Percentiles rank a stretch among this genome's conserved stretches.
Conservation (phyloP, 2,329 filamentous ascomycete genomes). For the Fusarium sambucinum region DNA sequence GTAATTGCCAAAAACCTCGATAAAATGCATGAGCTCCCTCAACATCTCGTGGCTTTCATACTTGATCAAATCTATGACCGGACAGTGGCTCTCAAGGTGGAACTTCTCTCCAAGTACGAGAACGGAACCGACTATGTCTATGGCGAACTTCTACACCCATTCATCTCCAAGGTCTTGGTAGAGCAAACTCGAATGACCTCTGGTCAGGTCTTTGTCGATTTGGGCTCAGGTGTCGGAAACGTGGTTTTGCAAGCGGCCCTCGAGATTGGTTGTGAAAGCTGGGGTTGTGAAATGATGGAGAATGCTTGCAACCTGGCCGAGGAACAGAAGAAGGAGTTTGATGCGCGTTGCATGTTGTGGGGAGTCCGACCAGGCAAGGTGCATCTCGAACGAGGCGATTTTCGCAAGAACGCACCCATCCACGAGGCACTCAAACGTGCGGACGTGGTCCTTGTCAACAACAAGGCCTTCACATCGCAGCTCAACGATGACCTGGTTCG, state of each 20-base stretch:
- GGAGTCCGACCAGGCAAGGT: constrained; percentile 83
- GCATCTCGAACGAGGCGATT: constrained; percentile 85
- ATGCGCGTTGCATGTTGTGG: constrained; percentile 88
- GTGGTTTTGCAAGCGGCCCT: constrained; percentile 94
- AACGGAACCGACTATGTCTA: constrained; percentile 95
- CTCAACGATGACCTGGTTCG: constrained; percentile 87
- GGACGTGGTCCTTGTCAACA: constrained; percentile 97
- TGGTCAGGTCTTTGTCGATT: constrained; percentile 88
- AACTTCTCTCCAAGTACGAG: constrained; percentile 85
- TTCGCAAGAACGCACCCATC: constrained; percentile 79
- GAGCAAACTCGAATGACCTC: constrained; percentile 82
- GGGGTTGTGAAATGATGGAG: constrained; percentile 96
- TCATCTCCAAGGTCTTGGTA: constrained; percentile 84
- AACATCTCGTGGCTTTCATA: constrained; percentile 82
- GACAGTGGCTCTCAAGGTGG: constrained; percentile 89
- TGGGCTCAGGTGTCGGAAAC: constrained; percentile 96
- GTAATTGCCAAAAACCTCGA: constrained; percentile 79
- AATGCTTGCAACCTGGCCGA: constrained; percentile 87
- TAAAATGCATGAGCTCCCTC: constrained; percentile 74
- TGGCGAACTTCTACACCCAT: constrained; percentile 88
- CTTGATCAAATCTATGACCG: constrained; percentile 90
- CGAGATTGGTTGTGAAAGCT: constrained; percentile 92
- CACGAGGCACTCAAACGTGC: constrained; percentile 81
- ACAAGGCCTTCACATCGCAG: constrained; percentile 91
- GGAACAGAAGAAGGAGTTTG: constrained; percentile 84